A percentile compares a stretch with the other conserved stretches of the same genome.
Evolutionary conservation across 192 early-diverging fungal genomes (phyloP).

Genomic region (Rhizophagus sp.): DNA sequence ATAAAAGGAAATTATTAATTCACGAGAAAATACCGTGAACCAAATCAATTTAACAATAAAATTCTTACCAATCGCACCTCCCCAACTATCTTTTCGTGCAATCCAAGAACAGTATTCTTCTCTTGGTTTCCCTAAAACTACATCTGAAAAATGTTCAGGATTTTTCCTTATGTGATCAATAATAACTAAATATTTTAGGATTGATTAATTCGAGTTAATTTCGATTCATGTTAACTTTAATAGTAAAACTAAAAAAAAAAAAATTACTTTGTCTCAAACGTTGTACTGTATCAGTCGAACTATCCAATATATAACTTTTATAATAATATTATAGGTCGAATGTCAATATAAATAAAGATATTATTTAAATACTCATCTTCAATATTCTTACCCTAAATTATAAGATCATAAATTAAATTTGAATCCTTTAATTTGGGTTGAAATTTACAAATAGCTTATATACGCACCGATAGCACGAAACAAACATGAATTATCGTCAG

Average conservation of each 20-base stretch:
- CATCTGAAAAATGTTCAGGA: conserved; percentile 59
- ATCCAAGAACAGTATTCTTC: conserved; percentile 73
- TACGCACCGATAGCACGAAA: conserved; percentile 19
- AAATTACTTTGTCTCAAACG: conserved; percentile 4
- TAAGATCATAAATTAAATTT: neutral
- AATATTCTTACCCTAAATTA: neutral
- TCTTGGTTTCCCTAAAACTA: conserved; percentile 56
- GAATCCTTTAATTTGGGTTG: neutral
- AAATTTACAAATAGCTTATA: neutral
- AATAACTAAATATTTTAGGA: conserved; percentile 7
- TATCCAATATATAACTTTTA: neutral
- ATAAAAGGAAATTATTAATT: no score
- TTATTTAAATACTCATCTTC: neutral
- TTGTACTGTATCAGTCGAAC: neutral
- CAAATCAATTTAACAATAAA: neutral
- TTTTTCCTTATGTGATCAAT: conserved; percentile 30
- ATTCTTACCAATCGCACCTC: conserved; percentile 75
- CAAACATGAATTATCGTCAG: conserved; percentile 21
- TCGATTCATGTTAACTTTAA: neutral
- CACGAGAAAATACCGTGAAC: no score
- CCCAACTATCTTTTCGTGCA: conserved; percentile 63
- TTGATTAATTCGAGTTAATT: conserved; percentile 1
- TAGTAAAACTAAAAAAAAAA: neutral
- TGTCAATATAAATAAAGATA: neutral
- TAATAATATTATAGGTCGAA: neutral